These are phyloP conservation scores for Xylaria bambusicola DNA, from an alignment of 495 filamentous ascomycete genomes.

Conservation along the genomic window DNA sequence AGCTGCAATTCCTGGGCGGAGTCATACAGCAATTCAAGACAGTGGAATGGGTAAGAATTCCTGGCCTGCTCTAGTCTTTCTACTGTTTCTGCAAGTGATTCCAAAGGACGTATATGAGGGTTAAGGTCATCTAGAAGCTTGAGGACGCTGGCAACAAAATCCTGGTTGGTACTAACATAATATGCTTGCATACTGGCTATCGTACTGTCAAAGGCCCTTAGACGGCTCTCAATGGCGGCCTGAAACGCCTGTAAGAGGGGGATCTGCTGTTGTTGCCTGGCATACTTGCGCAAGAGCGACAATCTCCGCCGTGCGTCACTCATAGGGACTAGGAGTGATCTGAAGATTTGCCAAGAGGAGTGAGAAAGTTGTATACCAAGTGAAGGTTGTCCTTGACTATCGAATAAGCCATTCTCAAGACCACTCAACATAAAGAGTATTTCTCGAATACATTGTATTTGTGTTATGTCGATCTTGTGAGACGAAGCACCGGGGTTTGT, in stretches of 20 bases:
- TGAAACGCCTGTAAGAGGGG: constrained; percentile 56
- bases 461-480: constrained; percentile 59
- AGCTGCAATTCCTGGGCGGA: constrained; percentile 68
- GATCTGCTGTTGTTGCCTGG: constrained; percentile 34
- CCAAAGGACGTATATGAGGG: constrained; percentile 54
- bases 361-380: constrained; percentile 38
- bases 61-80: constrained; percentile 39
- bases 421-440: constrained; percentile 82
- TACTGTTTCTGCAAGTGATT: constrained; percentile 54
- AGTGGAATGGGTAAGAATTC: constrained; percentile 52
- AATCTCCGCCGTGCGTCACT: constrained; percentile 43
- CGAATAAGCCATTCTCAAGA: constrained; percentile 72
- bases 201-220: constrained; percentile 46
- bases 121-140: constrained; percentile 62
- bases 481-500: constrained; percentile 30
- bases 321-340: constrained; percentile 41
- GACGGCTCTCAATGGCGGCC: constrained; percentile 41
- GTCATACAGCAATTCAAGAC: constrained; percentile 76
- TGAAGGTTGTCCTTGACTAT: constrained; percentile 38
- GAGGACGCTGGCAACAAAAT: constrained; percentile 59
- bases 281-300: constrained; percentile 38
- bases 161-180: constrained; percentile 44
- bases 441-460: constrained; percentile 76
- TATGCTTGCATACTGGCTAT: constrained; percentile 48
- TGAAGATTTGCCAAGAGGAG: constrained; percentile 44